phyloP scores from a whole-genome alignment of 768 basidiomycete species.

The Tephrocybe sp. region DNA sequence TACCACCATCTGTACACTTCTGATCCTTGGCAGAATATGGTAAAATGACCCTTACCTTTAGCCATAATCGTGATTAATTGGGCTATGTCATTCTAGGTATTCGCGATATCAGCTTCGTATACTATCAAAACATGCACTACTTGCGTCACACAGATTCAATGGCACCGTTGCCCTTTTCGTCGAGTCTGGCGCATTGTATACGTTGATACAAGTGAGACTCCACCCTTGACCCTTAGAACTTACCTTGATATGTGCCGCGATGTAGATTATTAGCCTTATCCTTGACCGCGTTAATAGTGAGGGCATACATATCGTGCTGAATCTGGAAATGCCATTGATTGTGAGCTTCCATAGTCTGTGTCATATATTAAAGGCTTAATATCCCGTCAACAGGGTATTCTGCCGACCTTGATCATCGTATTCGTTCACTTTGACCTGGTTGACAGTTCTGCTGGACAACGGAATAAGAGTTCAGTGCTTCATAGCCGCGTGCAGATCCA shows the following conservation, averaged over 20 bases:
- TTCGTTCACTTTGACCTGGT: constrained; percentile 17
- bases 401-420: constrained; percentile 19
- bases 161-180: constrained; percentile 13
- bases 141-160: constrained; percentile 1
- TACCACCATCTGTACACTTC: constrained; percentile 14
- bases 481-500: neutral
- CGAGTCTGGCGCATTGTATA: constrained; percentile 14
- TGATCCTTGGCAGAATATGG: constrained; percentile 19
- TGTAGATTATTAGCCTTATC: constrained; percentile 14
- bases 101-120: constrained; percentile 2
- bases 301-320: constrained; percentile 14
- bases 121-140: neutral
- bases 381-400: constrained; percentile 12
- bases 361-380: too few species aligned
- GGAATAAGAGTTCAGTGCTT: neutral
- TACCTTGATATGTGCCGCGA: neutral
- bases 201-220: constrained; percentile 7
- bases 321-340: constrained; percentile 15
- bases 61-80: too few species aligned
- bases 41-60: neutral
- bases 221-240: neutral
- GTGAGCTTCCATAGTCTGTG: constrained; percentile 1
- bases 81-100: constrained; percentile 7
- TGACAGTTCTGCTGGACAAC: neutral
- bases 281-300: constrained; percentile 11